phyloP scores from a whole-genome alignment of 2,329 filamentous ascomycete genomes.

The Neofusicoccum laricinum region DNA sequence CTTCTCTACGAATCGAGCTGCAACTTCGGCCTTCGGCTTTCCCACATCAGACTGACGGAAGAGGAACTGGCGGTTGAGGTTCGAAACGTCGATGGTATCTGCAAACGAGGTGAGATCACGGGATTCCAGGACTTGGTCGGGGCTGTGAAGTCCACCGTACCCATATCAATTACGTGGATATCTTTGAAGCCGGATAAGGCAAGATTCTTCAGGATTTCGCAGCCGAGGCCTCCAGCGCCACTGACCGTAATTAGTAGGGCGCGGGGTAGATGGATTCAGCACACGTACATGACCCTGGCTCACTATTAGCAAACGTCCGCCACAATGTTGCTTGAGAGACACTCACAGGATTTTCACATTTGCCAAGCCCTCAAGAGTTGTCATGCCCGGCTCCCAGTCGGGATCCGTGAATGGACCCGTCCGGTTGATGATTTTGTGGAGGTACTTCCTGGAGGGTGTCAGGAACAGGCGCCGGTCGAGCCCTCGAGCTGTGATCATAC shows the following conservation, averaged over 20 bases:
- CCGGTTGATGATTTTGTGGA: slow-evolving; percentile 75
- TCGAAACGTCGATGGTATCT: slow-evolving; percentile 98
- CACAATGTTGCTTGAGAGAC: background rate
- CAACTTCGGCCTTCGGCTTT: slow-evolving; percentile 88
- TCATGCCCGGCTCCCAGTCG: slow-evolving; percentile 50
- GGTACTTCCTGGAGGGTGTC: slow-evolving; percentile 63
- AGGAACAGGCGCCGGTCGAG: background rate
- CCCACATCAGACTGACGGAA: slow-evolving; percentile 91
- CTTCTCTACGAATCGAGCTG: slow-evolving; percentile 84
- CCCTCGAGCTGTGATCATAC: background rate
- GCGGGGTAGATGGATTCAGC: background rate
- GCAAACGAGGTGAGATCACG: slow-evolving; percentile 16
- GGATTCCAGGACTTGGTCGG: background rate
- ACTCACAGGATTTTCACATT: slow-evolving; percentile 61
- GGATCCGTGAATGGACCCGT: slow-evolving; percentile 78
- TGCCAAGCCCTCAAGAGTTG: slow-evolving; percentile 42
- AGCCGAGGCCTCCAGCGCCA: slow-evolving; percentile 89
- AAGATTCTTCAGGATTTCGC: slow-evolving; percentile 94
- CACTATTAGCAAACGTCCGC: background rate
- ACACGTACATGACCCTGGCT: slow-evolving; percentile 38
- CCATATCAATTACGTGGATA: slow-evolving; percentile 99
- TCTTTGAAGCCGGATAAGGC: slow-evolving; percentile 93
- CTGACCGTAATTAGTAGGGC: slow-evolving; percentile 51
- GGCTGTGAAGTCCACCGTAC: slow-evolving; percentile 43
- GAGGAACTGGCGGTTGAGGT: slow-evolving; percentile 95